Evolutionary conservation across 2,329 filamentous ascomycete genomes (phyloP), one percentile per base, ranked within the genome.

Genomic region (Talaromyces sp.): DNA sequence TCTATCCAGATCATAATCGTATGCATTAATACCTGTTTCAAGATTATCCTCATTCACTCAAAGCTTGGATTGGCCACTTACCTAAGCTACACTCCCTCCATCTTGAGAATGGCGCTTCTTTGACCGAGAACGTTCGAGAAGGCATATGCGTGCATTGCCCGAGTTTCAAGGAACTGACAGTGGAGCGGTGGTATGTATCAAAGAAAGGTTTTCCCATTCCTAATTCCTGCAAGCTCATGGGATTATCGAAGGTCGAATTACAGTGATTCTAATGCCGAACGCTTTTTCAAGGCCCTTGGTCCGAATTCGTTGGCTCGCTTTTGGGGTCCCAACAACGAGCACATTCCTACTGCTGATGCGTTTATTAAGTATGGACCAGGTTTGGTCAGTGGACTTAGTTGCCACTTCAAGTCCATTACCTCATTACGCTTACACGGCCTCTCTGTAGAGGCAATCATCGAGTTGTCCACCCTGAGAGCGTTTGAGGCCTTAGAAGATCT

Each of bases 81-180:
- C 78, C 83, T 1, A 79, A 82, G 27, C 74, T 92, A 9, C 81
- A 79, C 58, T 80, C 79, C 1, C 76, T 91, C 35, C 81, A 83
- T 17, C 74, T 90, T 1, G 85, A 80, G 70, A 83, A 88, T 63
- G 87, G 86, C 3, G 80, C 79, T 43, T 80, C 83, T 10, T 77
- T 91, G 1, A 81, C 79, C 46, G 75, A 82, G 56, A 79, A 83
- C 59, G 78, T 81, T 1, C 81, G 82, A 32, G 73, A 75, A 12
- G 79, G 83, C 3, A 82, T 91, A 54, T 76, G 79, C 26, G 69
- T 79, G 26, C 76, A 82, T 65, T 91, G 88, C 65, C 84, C 84
- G 1, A 74, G 81, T 9, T 88, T 91, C 65, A 79, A 79, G 50
- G 80, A 83, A 43, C 72, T 91, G 24, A 83, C 79, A 27, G 84